Evolutionary conservation across 306 rosid genomes (phyloP), one percentile per base, ranked within the genome.

Genomic region (Prunus mira): DNA sequence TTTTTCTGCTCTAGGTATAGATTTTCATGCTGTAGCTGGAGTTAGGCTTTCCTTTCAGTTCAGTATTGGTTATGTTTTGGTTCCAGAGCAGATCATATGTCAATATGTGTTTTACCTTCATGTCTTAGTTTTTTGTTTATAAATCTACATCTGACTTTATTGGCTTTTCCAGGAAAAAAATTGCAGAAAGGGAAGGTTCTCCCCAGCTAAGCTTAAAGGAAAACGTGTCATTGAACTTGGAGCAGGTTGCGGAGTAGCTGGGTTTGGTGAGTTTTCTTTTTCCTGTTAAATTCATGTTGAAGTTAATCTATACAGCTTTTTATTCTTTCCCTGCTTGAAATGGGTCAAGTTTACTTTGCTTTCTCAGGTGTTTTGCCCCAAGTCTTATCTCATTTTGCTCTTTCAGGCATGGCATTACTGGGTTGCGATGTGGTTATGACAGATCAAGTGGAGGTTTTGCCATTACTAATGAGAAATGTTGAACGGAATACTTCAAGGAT

Each of bases 211-310:
- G 84, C 97, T 94, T 60, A 89, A 88, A 86, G 97, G 98, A 76
- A 94, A 94, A 74, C 96, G 96, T 47, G 93, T 90, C 72, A 73
- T 94, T 73, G 98, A 94, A 86, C 95, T 94, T 76, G 98, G 98
- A 76, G 96, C 97, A 55, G 98, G 97, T 69, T 94, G 98, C 82
- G 98, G 97, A 79, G 93, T 92, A 74, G 96, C 98, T 73, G 97
- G 98, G 17, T 87, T 94, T 83, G 97, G 97, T 92, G 81, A 78
- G 89, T 75, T 69, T 80, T 3, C 41, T 60, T 64, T 46, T 73
- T 74, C 15, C 74, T 71, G 7, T 45, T 43, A 19, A 18, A 22
- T 18, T 82, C 49, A 47, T 74, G 19, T 54, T 34, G 47, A 56
- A 78, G 45, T 61, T 74, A 77, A 65, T 51, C 34, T 28, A 1